Evolutionary conservation across 129 eudicot species (phyloP), one percentile per base, ranked within the genome.

Genomic region (Tanacetum coccineum): DNA sequence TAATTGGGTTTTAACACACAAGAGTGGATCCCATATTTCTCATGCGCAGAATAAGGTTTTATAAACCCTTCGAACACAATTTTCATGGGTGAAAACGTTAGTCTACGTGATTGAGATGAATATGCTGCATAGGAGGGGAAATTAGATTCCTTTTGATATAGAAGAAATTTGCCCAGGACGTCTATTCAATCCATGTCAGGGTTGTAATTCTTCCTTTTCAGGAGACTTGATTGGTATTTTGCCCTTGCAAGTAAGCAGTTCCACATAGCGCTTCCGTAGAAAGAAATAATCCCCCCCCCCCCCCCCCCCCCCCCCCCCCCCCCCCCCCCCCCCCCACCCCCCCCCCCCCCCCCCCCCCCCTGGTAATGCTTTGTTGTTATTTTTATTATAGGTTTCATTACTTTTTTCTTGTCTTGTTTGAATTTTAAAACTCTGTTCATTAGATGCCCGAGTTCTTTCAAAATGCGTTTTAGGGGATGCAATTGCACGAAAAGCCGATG

Each of bases 281-380:
- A 95, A 91, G 66, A 91, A 91, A 73, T 91, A 87, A 59, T 87
- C n/a, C n/a, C n/a, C n/a, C n/a, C n/a, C n/a, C n/a, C n/a, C n/a
- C n/a, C n/a, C n/a, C n/a, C n/a, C n/a, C n/a, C n/a, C n/a, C n/a
- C n/a, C n/a, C n/a, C n/a, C n/a, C n/a, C n/a, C n/a, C n/a, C n/a
- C n/a, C n/a, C n/a, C n/a, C n/a, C n/a, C n/a, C n/a, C n/a, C n/a
- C n/a, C n/a, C n/a, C n/a, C n/a, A n/a, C n/a, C n/a, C n/a, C n/a
- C n/a, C n/a, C n/a, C n/a, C n/a, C n/a, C n/a, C n/a, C n/a, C n/a
- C n/a, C n/a, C n/a, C n/a, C n/a, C n/a, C n/a, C n/a, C 93, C 48
- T 90, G 97, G 97, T 91, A 65, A 74, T 64, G 54, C 11, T 26
- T 53, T 53, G 1, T 13, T 53, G 28, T 53, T 9, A 7, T n/a